Conservation (phyloP, 2,329 filamentous ascomycete species). For the Penicillium rolfsii region DNA sequence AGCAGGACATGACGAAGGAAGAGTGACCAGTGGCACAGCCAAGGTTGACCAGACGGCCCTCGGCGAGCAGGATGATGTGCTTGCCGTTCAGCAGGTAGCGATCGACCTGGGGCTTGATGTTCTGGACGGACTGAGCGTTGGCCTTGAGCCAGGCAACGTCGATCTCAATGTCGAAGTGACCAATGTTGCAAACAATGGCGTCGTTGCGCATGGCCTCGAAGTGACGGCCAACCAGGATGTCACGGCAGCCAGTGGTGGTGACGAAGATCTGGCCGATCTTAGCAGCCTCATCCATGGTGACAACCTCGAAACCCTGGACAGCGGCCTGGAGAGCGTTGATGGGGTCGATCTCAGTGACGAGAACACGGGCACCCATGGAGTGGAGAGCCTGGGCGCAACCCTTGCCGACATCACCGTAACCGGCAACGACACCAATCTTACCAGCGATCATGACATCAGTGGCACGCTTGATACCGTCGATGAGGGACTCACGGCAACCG, state of each 20-base stretch:
- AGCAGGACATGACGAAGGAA: slow-evolving; percentile 99
- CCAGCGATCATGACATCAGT: slow-evolving; percentile 99
- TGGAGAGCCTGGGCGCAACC: slow-evolving; percentile 94
- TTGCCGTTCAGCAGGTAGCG: slow-evolving; percentile 94
- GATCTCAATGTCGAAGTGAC: slow-evolving; percentile 99
- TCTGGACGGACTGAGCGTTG: slow-evolving; percentile 89
- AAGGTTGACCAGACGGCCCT: slow-evolving; percentile 98
- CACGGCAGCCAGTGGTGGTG: slow-evolving; percentile 98
- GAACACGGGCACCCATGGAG: slow-evolving; percentile 94
- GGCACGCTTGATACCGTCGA: slow-evolving; percentile 99
- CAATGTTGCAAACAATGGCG: slow-evolving; percentile 99
- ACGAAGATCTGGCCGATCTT: slow-evolving; percentile 93
- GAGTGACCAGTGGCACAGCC: slow-evolving; percentile 99
- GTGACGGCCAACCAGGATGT: slow-evolving; percentile 89
- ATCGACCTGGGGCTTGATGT: slow-evolving; percentile 99
- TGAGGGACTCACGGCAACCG: slow-evolving; percentile 97
- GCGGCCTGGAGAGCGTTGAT: slow-evolving; percentile 99
- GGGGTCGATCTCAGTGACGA: slow-evolving; percentile 96
- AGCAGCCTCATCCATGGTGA: slow-evolving; percentile 96
- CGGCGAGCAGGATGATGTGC: slow-evolving; percentile 97
- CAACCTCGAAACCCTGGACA: slow-evolving; percentile 95
- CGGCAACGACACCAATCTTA: slow-evolving; percentile 96
- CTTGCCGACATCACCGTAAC: slow-evolving; percentile 99
- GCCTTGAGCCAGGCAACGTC: slow-evolving; percentile 99
- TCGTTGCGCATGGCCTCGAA: slow-evolving; percentile 97